These are phyloP conservation scores for Salix arbutifolia DNA, from an alignment of 345 rosid genomes.

Conservation along the genomic window DNA sequence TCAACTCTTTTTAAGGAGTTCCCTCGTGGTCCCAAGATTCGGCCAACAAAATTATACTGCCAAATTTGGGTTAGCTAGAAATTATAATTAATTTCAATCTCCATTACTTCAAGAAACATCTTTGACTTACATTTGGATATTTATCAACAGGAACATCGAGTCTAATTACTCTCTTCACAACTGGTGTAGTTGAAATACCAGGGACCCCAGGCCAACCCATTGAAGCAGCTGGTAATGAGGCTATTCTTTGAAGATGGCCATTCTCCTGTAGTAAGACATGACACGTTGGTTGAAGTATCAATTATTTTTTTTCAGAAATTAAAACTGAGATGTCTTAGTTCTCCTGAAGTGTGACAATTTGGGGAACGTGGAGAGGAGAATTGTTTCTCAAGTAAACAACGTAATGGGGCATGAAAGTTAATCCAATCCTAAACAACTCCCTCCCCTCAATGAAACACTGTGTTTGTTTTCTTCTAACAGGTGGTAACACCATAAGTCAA, in stretches of 20 bases:
- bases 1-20: constrained; percentile 94
- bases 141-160: constrained; percentile 94
- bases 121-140: constrained; percentile 72
- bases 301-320: background rate
- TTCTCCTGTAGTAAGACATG: constrained; percentile 53
- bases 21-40: constrained; percentile 96
- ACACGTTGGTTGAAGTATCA: background rate
- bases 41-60: constrained; percentile 93
- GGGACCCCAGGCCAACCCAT: constrained; percentile 76
- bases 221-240: constrained; percentile 58
- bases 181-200: constrained; percentile 54
- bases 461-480: constrained; percentile 1
- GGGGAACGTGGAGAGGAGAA: background rate
- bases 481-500: background rate
- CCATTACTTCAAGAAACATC: background rate
- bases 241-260: constrained; percentile 66
- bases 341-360: background rate
- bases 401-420: background rate
- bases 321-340: background rate
- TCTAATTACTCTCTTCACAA: constrained; percentile 67
- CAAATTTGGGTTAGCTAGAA: constrained; percentile 23
- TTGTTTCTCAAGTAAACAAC: background rate
- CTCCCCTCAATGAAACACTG: background rate
- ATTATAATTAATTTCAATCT: background rate
- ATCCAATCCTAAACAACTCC: background rate